A percentile compares a stretch with the other conserved stretches of the same genome.
These are phyloP conservation scores for Cladophialophora exuberans DNA, from an alignment of 2,329 filamentous ascomycete species.

Conservation along the genomic window DNA sequence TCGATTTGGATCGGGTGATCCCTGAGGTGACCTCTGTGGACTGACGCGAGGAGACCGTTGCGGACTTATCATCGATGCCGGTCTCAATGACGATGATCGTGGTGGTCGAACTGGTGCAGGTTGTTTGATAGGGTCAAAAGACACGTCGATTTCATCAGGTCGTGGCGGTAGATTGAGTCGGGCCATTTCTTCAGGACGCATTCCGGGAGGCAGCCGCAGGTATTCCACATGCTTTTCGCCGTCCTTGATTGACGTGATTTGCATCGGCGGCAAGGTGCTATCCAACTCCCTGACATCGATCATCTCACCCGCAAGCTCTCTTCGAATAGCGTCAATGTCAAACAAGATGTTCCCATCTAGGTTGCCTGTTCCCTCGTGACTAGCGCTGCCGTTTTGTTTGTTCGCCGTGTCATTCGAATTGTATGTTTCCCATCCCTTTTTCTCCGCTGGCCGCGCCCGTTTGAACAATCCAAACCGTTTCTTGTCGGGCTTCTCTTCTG, in stretches of 20 bases:
- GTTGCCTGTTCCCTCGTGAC: slow-evolving; percentile 46
- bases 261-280: slow-evolving; percentile 88
- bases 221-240: slow-evolving; percentile 33
- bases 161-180: slow-evolving; percentile 33
- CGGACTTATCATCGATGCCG: slow-evolving; percentile 19
- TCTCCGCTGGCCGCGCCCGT: slow-evolving; percentile 71
- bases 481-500: slow-evolving; percentile 77
- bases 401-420: slow-evolving; percentile 58
- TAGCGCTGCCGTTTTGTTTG: slow-evolving; percentile 13
- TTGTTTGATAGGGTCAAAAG: slow-evolving; percentile 15
- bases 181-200: slow-evolving; percentile 30
- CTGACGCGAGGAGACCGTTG: slow-evolving; percentile 20
- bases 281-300: slow-evolving; percentile 78
- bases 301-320: slow-evolving; percentile 75
- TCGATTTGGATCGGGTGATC: slow-evolving; percentile 9
- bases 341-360: slow-evolving; percentile 70
- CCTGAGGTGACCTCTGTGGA: slow-evolving; percentile 23
- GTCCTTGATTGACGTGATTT: slow-evolving; percentile 53
- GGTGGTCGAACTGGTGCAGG: slow-evolving; percentile 14
- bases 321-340: slow-evolving; percentile 90
- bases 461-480: slow-evolving; percentile 78
- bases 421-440: slow-evolving; percentile 91
- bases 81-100: slow-evolving; percentile 20
- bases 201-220: slow-evolving; percentile 29
- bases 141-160: slow-evolving; percentile 33